These are phyloP conservation scores for Heliamphora pulchella DNA, from an alignment of 179 eudicot species.

Conservation along the genomic window DNA sequence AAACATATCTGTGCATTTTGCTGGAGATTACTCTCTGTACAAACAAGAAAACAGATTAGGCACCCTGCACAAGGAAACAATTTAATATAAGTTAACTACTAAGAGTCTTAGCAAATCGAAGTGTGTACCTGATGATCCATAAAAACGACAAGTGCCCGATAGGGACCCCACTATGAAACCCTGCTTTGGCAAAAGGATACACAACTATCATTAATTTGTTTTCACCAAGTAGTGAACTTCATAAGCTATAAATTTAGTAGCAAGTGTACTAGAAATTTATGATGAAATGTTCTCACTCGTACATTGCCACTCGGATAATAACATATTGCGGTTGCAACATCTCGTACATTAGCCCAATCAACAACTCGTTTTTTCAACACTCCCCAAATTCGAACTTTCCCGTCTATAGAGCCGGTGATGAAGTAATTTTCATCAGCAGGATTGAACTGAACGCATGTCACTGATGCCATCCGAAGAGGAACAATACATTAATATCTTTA, in stretches of 20 bases:
- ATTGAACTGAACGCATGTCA: slow-evolving; percentile 76
- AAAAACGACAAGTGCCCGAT: slow-evolving; percentile 57
- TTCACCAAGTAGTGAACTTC: not conserved
- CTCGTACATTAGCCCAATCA: slow-evolving; percentile 63
- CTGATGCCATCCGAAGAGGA: slow-evolving; percentile 34
- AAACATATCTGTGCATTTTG: slow-evolving; percentile 34
- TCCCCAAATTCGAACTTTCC: slow-evolving; percentile 82
- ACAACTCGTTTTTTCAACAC: slow-evolving; percentile 47
- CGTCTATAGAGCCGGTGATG: slow-evolving; percentile 74
- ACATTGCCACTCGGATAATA: slow-evolving; percentile 79
- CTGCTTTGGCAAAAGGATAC: slow-evolving; percentile 30
- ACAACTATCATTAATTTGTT: not conserved
- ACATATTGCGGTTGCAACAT: slow-evolving; percentile 55
- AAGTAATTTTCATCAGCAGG: slow-evolving; percentile 54
- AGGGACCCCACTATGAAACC: slow-evolving; percentile 59
- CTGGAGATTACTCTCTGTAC: slow-evolving; percentile 34
- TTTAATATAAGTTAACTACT: no score
- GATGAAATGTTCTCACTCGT: slow-evolving; percentile 13
- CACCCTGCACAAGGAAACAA: not conserved
- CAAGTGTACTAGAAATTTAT: not conserved
- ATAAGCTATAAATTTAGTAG: not conserved
- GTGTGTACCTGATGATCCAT: slow-evolving; percentile 44
- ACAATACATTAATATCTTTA: not conserved
- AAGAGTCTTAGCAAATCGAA: not conserved
- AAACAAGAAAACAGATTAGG: slow-evolving; percentile 1